Conservation (phyloP, 2,329 filamentous ascomycete species). For the Apiospora pterosperma region DNA sequence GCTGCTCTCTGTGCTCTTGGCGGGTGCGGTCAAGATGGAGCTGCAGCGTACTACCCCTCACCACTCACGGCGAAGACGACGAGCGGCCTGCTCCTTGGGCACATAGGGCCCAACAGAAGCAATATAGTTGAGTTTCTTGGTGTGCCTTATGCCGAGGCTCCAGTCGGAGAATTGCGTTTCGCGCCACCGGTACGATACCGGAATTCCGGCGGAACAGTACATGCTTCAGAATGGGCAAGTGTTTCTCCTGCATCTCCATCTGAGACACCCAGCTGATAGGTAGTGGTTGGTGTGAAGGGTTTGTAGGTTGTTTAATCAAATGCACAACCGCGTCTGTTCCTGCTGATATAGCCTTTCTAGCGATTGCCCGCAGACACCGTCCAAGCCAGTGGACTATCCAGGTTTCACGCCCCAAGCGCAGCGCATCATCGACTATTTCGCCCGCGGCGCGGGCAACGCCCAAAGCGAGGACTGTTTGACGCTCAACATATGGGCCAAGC, state of each 20-base stretch:
- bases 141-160: background rate
- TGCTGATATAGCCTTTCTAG: background rate
- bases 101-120: background rate
- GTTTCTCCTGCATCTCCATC: background rate
- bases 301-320: background rate
- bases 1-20: background rate
- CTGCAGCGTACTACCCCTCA: background rate
- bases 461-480: conserved; percentile 35
- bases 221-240: background rate
- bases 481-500: conserved; percentile 34
- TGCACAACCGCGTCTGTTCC: background rate
- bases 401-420: conserved; percentile 28
- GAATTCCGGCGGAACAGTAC: background rate
- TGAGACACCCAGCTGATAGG: background rate
- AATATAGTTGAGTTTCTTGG: background rate
- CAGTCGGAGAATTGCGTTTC: background rate
- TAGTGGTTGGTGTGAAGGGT: background rate
- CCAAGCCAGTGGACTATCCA: conserved; percentile 19
- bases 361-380: conserved; percentile 23
- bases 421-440: conserved; percentile 19
- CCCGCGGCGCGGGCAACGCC: conserved; percentile 16
- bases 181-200: background rate
- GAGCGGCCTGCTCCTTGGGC: background rate
- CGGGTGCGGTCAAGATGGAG: background rate
- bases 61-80: background rate